phyloP scores from a whole-genome alignment of 495 filamentous ascomycete genomes.

The Aspergillus panamensis region DNA sequence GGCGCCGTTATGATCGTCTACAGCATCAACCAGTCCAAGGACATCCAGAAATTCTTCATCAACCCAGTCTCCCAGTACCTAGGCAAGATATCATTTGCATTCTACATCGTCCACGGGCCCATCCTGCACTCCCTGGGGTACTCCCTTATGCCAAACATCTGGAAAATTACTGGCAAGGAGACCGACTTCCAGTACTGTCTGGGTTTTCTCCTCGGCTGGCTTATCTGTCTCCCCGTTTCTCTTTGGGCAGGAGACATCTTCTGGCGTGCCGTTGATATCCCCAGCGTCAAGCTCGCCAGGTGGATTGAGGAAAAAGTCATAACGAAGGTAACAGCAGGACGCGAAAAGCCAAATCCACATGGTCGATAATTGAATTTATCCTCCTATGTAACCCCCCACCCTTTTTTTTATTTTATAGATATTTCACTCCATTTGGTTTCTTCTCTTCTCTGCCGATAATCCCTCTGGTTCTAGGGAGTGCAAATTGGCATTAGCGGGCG shows the following conservation, averaged over 20 bases:
- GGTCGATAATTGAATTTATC: background rate
- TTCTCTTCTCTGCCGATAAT: background rate
- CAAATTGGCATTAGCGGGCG: constrained; percentile 13
- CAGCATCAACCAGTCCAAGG: constrained; percentile 50
- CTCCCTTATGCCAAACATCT: constrained; percentile 49
- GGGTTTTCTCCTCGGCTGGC: constrained; percentile 49
- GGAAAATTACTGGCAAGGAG: constrained; percentile 50
- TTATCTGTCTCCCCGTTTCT: constrained; percentile 47
- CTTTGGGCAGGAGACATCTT: constrained; percentile 59
- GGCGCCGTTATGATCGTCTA: constrained; percentile 55
- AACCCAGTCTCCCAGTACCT: constrained; percentile 57
- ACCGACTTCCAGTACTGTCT: constrained; percentile 50
- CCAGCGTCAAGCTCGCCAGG: constrained; percentile 53
- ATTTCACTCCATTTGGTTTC: background rate
- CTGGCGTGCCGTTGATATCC: constrained; percentile 56
- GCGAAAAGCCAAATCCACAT: constrained; percentile 7
- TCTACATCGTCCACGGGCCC: constrained; percentile 64
- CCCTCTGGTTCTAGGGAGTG: constrained; percentile 1
- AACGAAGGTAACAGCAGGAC: constrained; percentile 17
- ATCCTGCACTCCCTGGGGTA: constrained; percentile 50
- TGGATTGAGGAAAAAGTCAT: constrained; percentile 47
- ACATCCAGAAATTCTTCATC: constrained; percentile 53
- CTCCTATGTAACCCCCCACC: background rate
- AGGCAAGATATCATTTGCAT: constrained; percentile 58
- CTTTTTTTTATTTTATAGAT: background rate